phyloP scores from a whole-genome alignment of 2,329 filamentous ascomycete genomes.

The Trichoderma simmonsii region DNA sequence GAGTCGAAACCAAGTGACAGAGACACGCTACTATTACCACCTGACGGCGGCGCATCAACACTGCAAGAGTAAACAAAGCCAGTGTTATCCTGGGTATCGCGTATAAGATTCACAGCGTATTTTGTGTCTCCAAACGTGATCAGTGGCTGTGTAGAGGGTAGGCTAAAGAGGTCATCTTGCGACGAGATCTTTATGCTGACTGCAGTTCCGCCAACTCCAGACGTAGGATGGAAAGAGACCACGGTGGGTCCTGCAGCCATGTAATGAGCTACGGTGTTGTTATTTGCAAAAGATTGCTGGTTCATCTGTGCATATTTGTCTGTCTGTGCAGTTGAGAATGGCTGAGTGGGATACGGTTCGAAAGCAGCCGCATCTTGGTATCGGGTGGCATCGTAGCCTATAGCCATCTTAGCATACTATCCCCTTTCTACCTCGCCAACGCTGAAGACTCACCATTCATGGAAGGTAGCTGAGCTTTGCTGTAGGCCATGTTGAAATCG shows the following conservation, averaged over 20 bases:
- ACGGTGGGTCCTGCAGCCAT: conserved; percentile 58
- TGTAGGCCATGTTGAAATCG: conserved; percentile 52
- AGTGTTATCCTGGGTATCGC: conserved; percentile 53
- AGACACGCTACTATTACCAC: conserved; percentile 49
- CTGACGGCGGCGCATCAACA: conserved; percentile 64
- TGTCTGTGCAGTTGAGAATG: conserved; percentile 45
- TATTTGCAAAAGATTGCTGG: conserved; percentile 56
- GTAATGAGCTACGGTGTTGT: conserved; percentile 64
- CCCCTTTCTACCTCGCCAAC: background rate
- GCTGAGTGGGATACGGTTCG: conserved; percentile 49
- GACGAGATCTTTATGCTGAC: conserved; percentile 72
- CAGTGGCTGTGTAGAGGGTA: conserved; percentile 57
- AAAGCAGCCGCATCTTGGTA: conserved; percentile 55
- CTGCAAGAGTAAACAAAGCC: conserved; percentile 70
- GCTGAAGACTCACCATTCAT: conserved; percentile 69
- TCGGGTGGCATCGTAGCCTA: conserved; percentile 59
- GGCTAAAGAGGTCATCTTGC: conserved; percentile 65
- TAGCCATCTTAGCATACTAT: conserved; percentile 2
- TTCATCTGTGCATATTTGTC: conserved; percentile 54
- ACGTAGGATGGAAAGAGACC: conserved; percentile 65
- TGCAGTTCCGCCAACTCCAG: conserved; percentile 67
- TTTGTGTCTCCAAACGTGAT: conserved; percentile 78
- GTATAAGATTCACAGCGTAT: conserved; percentile 58
- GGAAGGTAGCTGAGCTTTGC: conserved; percentile 73
- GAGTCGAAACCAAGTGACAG: conserved; percentile 53